Evolutionary conservation across 768 basidiomycete species (phyloP), one percentile per base, ranked within the genome.

Genomic region (Tylopilus balloui): DNA sequence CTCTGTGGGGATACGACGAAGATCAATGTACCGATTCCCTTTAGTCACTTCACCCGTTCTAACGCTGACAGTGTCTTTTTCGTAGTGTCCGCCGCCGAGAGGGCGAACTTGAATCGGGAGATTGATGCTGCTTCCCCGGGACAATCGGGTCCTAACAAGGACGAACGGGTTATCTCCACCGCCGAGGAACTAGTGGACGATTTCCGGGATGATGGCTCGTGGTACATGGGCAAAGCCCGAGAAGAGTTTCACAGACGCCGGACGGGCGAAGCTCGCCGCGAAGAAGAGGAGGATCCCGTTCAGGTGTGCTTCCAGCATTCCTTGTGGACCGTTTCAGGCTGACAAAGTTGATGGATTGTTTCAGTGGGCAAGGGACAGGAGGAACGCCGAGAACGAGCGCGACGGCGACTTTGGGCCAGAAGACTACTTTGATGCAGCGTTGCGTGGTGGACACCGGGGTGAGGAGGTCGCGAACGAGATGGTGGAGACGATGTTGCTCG

Each of bases 141-240:
- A 12, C 45, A 43, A 21, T 8, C 47, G 5, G 56, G 59, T 27
- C 2, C 32, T 12, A 34, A 25, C n/a, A 29, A 25, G 3, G 51
- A 54, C 15, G 45, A 52, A 34, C 37, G 20, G 10, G 57, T 17
- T 27, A 37, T 32, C n/a, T 37, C 53, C 24, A 50, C 49, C 13
- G 44, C 60, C 8, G 63, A 70, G 24, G 59, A 64, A 15, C 28
- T 51, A 5, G 68, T 66, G 11, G 68, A 69, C 8, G 62, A 54
- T 17, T 51, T 60, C 29, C 55, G 63, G 13, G 71, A 74, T 12
- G 86, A 85, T 41, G 84, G 82, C 12, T 74, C 80, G 6, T 92
- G 89, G 90, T 90, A 92, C 59, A 66, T 89, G 35, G 89, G 89
- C 8, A 89, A 85, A 58, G 88, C 89, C 5, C 79, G 78, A 52